Conservation (phyloP, 352 stramenopile species). For the Blastocystis hominis region DNA sequence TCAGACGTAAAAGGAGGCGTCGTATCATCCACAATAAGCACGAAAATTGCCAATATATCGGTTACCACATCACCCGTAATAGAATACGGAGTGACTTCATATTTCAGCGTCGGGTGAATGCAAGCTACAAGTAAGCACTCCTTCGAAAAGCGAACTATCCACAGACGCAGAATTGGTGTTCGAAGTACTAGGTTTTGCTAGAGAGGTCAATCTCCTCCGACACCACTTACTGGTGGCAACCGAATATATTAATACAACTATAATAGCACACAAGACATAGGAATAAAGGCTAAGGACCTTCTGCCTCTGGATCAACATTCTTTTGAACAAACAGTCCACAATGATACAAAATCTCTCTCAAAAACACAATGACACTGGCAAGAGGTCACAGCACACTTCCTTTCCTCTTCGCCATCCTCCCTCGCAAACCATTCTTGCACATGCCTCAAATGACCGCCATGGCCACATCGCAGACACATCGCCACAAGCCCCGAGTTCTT, state of each 20-base stretch:
- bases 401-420: not conserved
- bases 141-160: not conserved
- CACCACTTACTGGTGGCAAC: not conserved
- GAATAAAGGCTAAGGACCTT: slow-evolving; percentile 14
- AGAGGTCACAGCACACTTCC: slow-evolving; percentile 20
- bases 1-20: not conserved
- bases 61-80: slow-evolving; percentile 27
- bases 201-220: not conserved
- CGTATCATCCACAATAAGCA: slow-evolving; percentile 25
- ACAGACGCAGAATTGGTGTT: not conserved
- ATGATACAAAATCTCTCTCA: not conserved
- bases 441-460: slow-evolving; percentile 44
- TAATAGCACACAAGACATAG: not conserved
- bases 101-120: not conserved
- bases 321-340: not conserved
- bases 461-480: slow-evolving; percentile 47
- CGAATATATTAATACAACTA: not conserved
- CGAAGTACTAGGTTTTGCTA: not conserved
- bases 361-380: slow-evolving; percentile 33
- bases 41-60: slow-evolving; percentile 14
- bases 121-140: not conserved
- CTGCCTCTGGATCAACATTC: slow-evolving; percentile 3
- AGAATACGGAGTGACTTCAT: not conserved
- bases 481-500: slow-evolving; percentile 18
- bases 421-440: slow-evolving; percentile 30